Evolutionary conservation across 73 alveolate genomes (phyloP).

Genomic region (Tetrahymena malaccensis): DNA sequence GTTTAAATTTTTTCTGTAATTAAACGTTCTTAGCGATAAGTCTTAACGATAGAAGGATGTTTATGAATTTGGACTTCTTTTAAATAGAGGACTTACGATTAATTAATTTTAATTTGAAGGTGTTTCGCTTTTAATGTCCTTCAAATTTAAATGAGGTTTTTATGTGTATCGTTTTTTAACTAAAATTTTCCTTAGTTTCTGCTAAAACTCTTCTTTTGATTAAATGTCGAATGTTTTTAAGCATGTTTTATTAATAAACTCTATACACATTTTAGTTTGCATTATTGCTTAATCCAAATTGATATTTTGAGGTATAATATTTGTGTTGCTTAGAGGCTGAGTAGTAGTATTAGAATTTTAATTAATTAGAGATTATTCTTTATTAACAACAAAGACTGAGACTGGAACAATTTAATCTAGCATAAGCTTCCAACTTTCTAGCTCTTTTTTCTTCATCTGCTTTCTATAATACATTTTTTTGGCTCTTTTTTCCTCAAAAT

Average conservation of each 20-base stretch:
- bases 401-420: background rate
- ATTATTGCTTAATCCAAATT: background rate
- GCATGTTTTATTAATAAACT: background rate
- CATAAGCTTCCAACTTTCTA: background rate
- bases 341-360: background rate
- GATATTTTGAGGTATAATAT: background rate
- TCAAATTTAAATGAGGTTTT: background rate
- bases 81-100: background rate
- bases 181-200: background rate
- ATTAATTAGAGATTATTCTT: background rate
- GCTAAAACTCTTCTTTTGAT: background rate
- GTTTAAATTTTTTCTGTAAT: background rate
- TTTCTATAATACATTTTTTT: background rate
- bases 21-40: background rate
- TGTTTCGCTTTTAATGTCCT: background rate
- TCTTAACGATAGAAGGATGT: background rate
- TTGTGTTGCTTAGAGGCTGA: background rate
- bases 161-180: background rate
- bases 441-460: background rate
- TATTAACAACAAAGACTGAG: background rate
- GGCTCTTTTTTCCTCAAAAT: background rate
- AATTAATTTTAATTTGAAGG: background rate
- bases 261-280: background rate
- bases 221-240: background rate
- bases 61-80: background rate